Evolutionary conservation across 116 monocot species (phyloP), one percentile per base, ranked within the genome.

Genomic region (Zostera marina): DNA sequence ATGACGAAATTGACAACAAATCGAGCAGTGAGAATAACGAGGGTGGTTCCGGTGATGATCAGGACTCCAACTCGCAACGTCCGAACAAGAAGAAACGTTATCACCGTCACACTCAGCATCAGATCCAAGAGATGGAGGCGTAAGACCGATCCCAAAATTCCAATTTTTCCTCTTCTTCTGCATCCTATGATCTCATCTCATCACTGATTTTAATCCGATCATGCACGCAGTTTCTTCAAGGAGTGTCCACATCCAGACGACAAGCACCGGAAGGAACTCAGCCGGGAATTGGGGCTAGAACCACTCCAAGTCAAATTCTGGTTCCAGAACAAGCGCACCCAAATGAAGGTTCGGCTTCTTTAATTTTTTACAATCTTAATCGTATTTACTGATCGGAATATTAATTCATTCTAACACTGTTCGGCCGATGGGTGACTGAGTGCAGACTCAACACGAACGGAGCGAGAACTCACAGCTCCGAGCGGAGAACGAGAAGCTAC

Each of bases 261-360:
- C 76, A 93, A 93, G 79, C 93, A 93, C 56, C 76, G 93, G 59
- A 93, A 93, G 58, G 84, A 87, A 60, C 73, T 93, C 1, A 87
- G 93, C 76, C 42, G 87, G 20, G 93, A 93, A 61, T 66, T 93
- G 16, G 87, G 81, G 6, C 47, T 93, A 21, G 93, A 93, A 52
- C 93, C 88, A 0, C 74, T 93, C 0, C 93, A 93, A 72, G 81
- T 93, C 67, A 93, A 93, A 63, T 93, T 93, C 60, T 93, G 93
- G 93, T 93, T 93, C 63, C 93, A 93, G 55, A 93, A 93, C 79
- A 93, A 87, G 67, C 76, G 93, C 55, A 93, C 93, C 2, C 93
- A 93, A 63, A 93, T 87, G 88, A 93, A 93, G 87, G 93, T 86
- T 16, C 5, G 0, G 14, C 15, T 19, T 41, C 13, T 17, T 58